These are phyloP conservation scores for Pseudopediastrum boryanum DNA, from an alignment of 139 green algal genomes.

Conservation along the genomic window DNA sequence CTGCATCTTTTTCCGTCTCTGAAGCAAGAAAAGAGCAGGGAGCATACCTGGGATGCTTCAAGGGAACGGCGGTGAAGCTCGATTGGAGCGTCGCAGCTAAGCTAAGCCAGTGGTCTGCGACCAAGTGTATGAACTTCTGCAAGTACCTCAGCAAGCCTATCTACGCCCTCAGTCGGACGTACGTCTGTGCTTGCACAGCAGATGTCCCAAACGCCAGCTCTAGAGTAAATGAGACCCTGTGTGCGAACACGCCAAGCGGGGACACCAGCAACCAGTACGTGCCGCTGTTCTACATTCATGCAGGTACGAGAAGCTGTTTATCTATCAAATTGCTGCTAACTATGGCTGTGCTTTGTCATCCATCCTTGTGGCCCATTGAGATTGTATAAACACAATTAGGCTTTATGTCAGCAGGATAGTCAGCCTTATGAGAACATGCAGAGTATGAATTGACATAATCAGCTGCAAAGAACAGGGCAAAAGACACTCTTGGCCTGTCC, in stretches of 20 bases:
- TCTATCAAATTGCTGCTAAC: no score
- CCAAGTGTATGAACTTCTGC: not conserved
- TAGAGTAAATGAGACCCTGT: not conserved
- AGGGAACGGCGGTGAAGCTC: not conserved
- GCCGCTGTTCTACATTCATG: not conserved
- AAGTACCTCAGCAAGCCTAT: not conserved
- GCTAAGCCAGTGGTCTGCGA: not conserved
- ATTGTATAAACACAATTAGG: no score
- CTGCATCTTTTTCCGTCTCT: no score
- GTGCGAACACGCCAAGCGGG: not conserved
- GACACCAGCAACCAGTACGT: not conserved
- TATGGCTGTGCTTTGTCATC: no score
- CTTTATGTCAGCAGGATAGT: no score
- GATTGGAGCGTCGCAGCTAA: not conserved
- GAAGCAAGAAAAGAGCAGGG: no score
- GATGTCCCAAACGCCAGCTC: not conserved
- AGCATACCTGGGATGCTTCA: slow-evolving; percentile 2
- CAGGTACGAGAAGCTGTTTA: not conserved
- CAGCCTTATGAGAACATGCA: no score
- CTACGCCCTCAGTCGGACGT: not conserved
- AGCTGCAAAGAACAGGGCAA: no score
- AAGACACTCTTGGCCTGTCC: no score
- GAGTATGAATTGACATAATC: no score
- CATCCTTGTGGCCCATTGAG: no score
- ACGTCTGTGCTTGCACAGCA: not conserved